Percentiles rank a stretch among this genome's conserved stretches.
phyloP scores from a whole-genome alignment of 225 moss, liverwort and hornwort genomes.

The Ulota crispa region DNA sequence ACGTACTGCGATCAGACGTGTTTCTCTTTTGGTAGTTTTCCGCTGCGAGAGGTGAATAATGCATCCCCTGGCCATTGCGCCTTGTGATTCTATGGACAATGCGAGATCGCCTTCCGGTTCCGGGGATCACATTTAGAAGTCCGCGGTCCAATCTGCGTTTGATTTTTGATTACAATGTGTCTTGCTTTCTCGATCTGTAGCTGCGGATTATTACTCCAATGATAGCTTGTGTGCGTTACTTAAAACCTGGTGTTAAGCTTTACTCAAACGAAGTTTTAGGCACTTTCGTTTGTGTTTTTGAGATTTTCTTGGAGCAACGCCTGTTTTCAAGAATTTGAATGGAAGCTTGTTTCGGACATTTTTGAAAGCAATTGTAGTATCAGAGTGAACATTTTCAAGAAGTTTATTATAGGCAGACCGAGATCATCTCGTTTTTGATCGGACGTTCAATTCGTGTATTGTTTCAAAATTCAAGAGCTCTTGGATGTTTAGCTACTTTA shows the following conservation, averaged over 20 bases:
- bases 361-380: neutral
- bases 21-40: neutral
- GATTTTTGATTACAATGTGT: neutral
- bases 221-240: neutral
- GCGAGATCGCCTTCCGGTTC: neutral
- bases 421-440: neutral
- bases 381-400: neutral
- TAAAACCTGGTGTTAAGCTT: neutral
- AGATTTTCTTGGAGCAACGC: neutral
- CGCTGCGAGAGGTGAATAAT: constrained; percentile 7
- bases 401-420: neutral
- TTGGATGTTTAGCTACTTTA: neutral
- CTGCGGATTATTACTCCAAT: neutral
- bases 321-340: neutral
- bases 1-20: too few species aligned
- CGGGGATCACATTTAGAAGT: neutral
- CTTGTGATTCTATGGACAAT: neutral
- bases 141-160: neutral
- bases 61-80: neutral
- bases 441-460: neutral
- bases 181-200: constrained; percentile 8
- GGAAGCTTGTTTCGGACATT: neutral
- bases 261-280: neutral
- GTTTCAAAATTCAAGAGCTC: neutral
- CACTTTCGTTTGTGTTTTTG: neutral